Base-by-base conservation (phyloP, 2,329 filamentous ascomycete genomes). In the Xylariales sp. region DNA sequence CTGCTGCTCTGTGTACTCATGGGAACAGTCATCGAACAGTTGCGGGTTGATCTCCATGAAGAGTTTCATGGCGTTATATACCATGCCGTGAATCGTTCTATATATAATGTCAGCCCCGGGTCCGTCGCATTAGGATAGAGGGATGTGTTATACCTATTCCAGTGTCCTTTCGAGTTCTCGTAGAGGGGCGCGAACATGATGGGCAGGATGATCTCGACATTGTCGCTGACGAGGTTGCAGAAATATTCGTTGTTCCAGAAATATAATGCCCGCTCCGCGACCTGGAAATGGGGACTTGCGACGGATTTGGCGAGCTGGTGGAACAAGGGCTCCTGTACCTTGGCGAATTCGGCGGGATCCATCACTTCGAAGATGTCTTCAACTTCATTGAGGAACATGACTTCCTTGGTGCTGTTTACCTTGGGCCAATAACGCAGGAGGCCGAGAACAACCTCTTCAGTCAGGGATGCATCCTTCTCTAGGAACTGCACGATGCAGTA, bases 201-300 rank as follows among this genome's bases (percentile, higher is more conserved):
- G 3, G 93, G 93, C 32, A 98, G 74, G 55, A 98, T 98, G 34
- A 95, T 91, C 58, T 97, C 91, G 42, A 98, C 93, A 57, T 98
- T 98, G 68, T 98, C 93, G 70, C 90, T 96, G 52, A 98, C 93
- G 45, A 98, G 75, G 60, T 97, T 98, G 74, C 93, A 98, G 69
- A 98, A 98, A 64, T 98, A 98, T 64, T 98, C 93, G 60, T 98
- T 98, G 74, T 98, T 98, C 93, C 93, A 98, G 71, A 98, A 98
- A 69, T 98, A 98, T 20, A 98, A 76, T 4, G 93, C 93, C 51
- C 93, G 82, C 69, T 98, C 93, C 14, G 93, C 93, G 44, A 98
- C 93, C 73, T 98, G 93, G 71, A 98, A 98, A 66, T 98, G 93
- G 36, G 93, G 93, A 61, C 93, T 98, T 37, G 93, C 91, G 31